Conservation (phyloP, 495 filamentous ascomycete genomes). For the Neurospora sp. region DNA sequence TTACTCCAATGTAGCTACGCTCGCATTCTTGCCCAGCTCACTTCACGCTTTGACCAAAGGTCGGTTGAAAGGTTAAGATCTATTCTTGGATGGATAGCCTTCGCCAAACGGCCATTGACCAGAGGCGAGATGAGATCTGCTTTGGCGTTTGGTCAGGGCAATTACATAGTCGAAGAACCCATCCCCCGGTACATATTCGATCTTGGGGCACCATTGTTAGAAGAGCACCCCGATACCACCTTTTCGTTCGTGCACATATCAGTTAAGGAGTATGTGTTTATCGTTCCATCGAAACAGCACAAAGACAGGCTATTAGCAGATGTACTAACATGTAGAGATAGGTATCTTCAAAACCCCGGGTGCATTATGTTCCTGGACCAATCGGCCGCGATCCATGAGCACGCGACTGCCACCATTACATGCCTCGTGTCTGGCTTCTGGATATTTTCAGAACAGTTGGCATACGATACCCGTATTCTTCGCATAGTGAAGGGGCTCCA, state of each 20-base stretch:
- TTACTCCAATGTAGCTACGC: conserved; percentile 11
- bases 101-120: conserved; percentile 18
- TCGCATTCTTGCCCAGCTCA: conserved; percentile 13
- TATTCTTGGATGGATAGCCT: conserved; percentile 26
- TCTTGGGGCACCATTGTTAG: conserved; percentile 18
- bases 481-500: background rate
- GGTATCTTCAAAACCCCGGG: conserved; percentile 14
- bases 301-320: background rate
- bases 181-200: conserved; percentile 20
- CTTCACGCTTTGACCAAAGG: conserved; percentile 13
- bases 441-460: background rate
- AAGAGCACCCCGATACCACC: conserved; percentile 14
- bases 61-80: conserved; percentile 14
- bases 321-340: background rate
- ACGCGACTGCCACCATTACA: conserved; percentile 8
- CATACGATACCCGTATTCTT: background rate
- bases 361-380: conserved; percentile 6
- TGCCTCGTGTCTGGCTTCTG: conserved; percentile 11
- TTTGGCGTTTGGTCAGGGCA: conserved; percentile 13
- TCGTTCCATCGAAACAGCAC: background rate
- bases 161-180: conserved; percentile 1
- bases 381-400: conserved; percentile 2
- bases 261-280: conserved; percentile 21
- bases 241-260: conserved; percentile 24
- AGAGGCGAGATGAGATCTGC: conserved; percentile 22